These are phyloP conservation scores for Chrysanthemum makinoi DNA, from an alignment of 129 eudicot species.

Conservation along the genomic window DNA sequence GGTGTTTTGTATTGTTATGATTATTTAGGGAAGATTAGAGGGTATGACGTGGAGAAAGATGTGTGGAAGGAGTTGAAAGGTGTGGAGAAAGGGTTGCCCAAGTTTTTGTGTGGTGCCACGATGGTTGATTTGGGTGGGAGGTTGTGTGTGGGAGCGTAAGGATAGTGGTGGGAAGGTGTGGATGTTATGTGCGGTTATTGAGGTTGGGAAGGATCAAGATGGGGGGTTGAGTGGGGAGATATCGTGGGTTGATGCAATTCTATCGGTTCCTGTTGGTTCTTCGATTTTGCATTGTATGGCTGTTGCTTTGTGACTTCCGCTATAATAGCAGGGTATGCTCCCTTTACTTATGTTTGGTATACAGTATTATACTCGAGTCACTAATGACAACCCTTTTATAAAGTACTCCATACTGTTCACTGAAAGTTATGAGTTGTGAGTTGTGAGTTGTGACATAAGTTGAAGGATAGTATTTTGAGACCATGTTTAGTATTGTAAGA, in stretches of 20 bases:
- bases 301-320: conserved; percentile 50
- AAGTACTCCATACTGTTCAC: no score
- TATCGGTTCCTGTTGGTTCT: conserved; percentile 59
- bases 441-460: neutral
- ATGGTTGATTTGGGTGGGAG: conserved; percentile 80
- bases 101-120: conserved; percentile 89
- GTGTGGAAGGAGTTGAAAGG: conserved; percentile 80
- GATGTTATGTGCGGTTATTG: conserved; percentile 82
- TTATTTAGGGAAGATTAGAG: conserved; percentile 85
- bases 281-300: conserved; percentile 76
- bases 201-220: conserved; percentile 61
- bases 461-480: neutral
- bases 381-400: neutral
- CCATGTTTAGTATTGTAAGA: neutral
- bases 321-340: conserved; percentile 28
- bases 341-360: neutral
- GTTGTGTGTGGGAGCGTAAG: conserved; percentile 90
- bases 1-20: conserved; percentile 91
- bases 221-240: conserved; percentile 67
- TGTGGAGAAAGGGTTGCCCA: conserved; percentile 75
- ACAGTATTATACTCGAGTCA: neutral
- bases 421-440: neutral
- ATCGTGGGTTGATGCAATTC: conserved; percentile 64
- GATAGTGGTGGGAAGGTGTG: conserved; percentile 51
- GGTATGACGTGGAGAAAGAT: conserved; percentile 71